Conservation (phyloP, 2,329 filamentous ascomycete genomes). For the Lecanicillium sp. region DNA sequence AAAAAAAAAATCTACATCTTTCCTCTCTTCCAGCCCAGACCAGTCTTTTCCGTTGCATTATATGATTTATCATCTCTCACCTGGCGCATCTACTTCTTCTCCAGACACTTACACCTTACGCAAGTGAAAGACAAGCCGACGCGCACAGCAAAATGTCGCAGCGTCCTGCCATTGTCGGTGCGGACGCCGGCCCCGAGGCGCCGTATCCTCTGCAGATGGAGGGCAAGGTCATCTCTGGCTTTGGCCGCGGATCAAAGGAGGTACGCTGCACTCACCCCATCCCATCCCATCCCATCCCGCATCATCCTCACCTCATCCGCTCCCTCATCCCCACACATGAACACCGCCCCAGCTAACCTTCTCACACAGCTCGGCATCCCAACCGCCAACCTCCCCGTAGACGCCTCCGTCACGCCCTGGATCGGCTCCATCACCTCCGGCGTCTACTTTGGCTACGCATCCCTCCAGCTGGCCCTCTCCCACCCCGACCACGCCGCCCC, state of each 20-base stretch:
- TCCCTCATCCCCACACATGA: not conserved
- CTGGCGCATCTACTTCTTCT: too few relatives aligned
- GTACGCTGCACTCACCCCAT: constrained; percentile 36
- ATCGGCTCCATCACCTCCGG: constrained; percentile 63
- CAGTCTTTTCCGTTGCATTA: too few relatives aligned
- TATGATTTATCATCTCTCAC: too few relatives aligned
- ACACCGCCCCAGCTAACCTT: constrained; percentile 4
- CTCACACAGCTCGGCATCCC: constrained; percentile 76
- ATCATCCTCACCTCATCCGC: not conserved
- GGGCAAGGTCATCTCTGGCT: constrained; percentile 85
- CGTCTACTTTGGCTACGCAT: constrained; percentile 91
- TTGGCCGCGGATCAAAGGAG: constrained; percentile 90
- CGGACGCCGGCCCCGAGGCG: constrained; percentile 62
- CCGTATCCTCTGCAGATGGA: constrained; percentile 82
- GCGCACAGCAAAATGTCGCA: constrained; percentile 23
- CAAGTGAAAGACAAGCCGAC: too few relatives aligned
- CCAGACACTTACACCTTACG: too few relatives aligned
- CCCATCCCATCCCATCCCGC: not conserved
- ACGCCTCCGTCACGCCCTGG: constrained; percentile 54
- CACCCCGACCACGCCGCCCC: constrained; percentile 36
- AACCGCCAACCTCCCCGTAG: constrained; percentile 84
- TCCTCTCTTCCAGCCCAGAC: too few relatives aligned
- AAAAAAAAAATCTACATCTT: too few relatives aligned
- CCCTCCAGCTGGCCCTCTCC: constrained; percentile 52
- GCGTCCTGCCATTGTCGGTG: constrained; percentile 67